Conservation (phyloP, 2,329 filamentous ascomycete species). For the Capronia epimyces region DNA sequence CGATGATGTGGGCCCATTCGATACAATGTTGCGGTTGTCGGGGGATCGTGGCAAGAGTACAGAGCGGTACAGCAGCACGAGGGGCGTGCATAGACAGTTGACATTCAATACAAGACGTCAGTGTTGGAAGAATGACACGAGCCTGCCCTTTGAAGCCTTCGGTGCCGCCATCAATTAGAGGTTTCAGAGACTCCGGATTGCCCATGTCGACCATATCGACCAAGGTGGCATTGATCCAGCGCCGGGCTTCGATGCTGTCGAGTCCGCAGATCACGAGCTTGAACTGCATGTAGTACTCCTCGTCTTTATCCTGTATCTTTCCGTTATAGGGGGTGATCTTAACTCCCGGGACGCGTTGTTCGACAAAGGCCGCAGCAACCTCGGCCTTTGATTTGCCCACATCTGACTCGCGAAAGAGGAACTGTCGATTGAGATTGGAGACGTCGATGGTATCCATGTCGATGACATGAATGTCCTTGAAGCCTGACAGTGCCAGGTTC, state of each 20-base stretch:
- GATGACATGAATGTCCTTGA: constrained; percentile 96
- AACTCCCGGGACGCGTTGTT: constrained; percentile 81
- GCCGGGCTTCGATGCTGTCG: constrained; percentile 93
- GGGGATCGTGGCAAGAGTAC: constrained; percentile 91
- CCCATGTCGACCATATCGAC: constrained; percentile 83
- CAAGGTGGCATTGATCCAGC: constrained; percentile 95
- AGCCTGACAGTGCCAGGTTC: constrained; percentile 88
- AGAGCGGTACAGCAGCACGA: constrained; percentile 91
- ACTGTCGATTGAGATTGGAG: constrained; percentile 95
- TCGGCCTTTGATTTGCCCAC: constrained; percentile 93
- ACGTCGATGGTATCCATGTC: constrained; percentile 99
- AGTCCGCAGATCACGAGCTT: constrained; percentile 88
- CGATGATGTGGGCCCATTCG: constrained; percentile 97
- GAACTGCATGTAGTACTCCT: constrained; percentile 96
- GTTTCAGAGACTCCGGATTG: constrained; percentile 80
- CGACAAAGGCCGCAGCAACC: constrained; percentile 85
- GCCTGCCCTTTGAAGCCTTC: constrained; percentile 98
- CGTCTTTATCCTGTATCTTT: constrained; percentile 94
- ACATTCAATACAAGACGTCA: constrained; percentile 96
- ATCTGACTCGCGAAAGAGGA: constrained; percentile 85
- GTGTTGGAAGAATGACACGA: constrained; percentile 81
- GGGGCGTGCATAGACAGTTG: constrained; percentile 98
- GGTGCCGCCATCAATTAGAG: constrained; percentile 91
- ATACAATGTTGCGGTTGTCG: constrained; percentile 97
- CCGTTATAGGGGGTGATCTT: constrained; percentile 90